Conservation (phyloP, 1,284 basidiomycete species). For the Tilletia horrida region DNA sequence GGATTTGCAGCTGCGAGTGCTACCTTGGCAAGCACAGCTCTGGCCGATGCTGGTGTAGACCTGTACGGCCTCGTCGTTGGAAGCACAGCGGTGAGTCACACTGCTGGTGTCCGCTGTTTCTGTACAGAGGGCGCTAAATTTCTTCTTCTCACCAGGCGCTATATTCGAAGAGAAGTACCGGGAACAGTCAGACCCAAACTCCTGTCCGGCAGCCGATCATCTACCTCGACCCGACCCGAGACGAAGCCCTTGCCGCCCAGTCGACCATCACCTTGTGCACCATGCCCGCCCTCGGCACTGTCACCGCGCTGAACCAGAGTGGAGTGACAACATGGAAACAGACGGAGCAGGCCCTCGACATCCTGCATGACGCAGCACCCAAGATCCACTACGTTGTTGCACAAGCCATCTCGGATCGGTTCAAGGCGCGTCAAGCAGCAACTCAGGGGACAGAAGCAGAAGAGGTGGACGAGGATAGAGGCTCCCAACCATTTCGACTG, state of each 20-base stretch:
- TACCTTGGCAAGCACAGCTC: conserved; percentile 81
- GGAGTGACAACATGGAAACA: conserved; percentile 8
- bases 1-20: conserved; percentile 59
- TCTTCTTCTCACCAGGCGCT: conserved; percentile 18
- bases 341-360: conserved; percentile 63
- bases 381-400: conserved; percentile 72
- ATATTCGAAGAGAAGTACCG: background rate
- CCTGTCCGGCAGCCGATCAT: conserved; percentile 39
- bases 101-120: no score
- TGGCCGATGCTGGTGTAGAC: conserved; percentile 83
- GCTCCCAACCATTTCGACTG: background rate
- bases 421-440: conserved; percentile 32
- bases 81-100: background rate
- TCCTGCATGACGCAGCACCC: conserved; percentile 66
- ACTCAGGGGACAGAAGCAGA: background rate
- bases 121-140: conserved; percentile 21
- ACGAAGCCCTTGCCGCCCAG: conserved; percentile 63
- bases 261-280: conserved; percentile 72
- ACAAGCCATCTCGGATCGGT: conserved; percentile 64
- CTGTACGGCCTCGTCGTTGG: conserved; percentile 78
- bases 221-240: conserved; percentile 74
- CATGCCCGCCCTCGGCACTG: conserved; percentile 82
- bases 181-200: no score
- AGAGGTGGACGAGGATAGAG: background rate
- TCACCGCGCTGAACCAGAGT: conserved; percentile 59